Evolutionary conservation across 2,329 filamentous ascomycete genomes (phyloP).

Genomic region (Neonectria ditissima): DNA sequence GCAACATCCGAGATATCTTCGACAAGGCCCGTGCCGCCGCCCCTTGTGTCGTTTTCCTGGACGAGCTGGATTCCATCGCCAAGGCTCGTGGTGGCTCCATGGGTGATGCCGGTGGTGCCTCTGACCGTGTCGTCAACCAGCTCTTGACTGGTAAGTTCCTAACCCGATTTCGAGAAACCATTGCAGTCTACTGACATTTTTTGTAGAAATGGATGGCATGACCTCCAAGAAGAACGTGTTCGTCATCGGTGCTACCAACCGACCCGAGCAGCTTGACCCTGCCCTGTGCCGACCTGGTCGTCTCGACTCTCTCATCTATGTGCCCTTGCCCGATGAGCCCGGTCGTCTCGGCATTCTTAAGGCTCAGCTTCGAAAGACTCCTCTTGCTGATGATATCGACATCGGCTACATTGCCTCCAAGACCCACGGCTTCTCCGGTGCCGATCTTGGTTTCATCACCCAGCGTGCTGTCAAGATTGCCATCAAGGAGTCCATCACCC

Average conservation of each 20-base stretch:
- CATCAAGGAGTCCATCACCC: conserved; percentile 94
- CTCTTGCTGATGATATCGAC: conserved; percentile 88
- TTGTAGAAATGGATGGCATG: conserved; percentile 96
- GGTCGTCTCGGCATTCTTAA: conserved; percentile 91
- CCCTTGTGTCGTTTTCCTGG: conserved; percentile 98
- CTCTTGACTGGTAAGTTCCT: conserved; percentile 85
- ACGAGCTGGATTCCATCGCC: conserved; percentile 98
- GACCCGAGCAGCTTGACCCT: conserved; percentile 98
- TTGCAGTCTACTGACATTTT: conserved; percentile 53
- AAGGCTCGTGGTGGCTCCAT: conserved; percentile 98
- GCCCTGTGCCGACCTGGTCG: conserved; percentile 97
- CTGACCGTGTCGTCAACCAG: conserved; percentile 99
- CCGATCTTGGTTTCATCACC: conserved; percentile 98
- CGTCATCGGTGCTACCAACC: conserved; percentile 98
- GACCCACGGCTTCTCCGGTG: conserved; percentile 99
- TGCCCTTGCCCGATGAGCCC: conserved; percentile 91
- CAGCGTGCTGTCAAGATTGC: conserved; percentile 99
- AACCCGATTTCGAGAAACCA: neutral
- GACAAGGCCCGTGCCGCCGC: conserved; percentile 99
- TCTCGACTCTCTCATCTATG: conserved; percentile 98
- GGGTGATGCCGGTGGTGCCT: conserved; percentile 96
- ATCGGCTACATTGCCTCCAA: conserved; percentile 92
- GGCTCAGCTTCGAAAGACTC: conserved; percentile 98
- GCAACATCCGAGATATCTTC: conserved; percentile 99
- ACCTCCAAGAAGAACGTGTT: conserved; percentile 99